phyloP scores from a whole-genome alignment of 164 flowering plant genomes.

The Stephania yunnanensis region DNA sequence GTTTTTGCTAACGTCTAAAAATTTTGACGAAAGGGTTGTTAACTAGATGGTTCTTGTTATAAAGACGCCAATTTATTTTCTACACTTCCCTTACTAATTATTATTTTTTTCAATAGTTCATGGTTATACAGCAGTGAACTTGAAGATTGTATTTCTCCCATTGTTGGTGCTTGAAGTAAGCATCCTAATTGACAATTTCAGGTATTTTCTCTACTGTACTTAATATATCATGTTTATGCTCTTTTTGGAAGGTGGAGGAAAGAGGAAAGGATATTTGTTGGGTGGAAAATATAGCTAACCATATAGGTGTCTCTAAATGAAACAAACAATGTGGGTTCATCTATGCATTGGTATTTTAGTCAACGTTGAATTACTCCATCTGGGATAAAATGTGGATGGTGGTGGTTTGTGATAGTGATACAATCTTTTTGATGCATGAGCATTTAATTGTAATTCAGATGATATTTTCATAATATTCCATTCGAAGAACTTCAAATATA shows the following conservation, averaged over 20 bases:
- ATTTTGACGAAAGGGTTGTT: background rate
- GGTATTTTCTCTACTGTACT: slow-evolving; percentile 33
- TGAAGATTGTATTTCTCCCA: slow-evolving; percentile 91
- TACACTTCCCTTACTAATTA: background rate
- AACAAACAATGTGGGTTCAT: background rate
- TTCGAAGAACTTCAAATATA: background rate
- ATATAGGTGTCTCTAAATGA: background rate
- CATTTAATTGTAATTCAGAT: too few species aligned
- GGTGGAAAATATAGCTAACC: background rate
- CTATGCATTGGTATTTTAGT: too few species aligned
- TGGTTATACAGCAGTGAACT: slow-evolving; percentile 46
- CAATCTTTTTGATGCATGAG: too few species aligned
- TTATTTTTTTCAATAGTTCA: slow-evolving; percentile 22
- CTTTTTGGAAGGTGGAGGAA: too few species aligned
- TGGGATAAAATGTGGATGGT: too few species aligned
- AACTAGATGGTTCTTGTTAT: background rate
- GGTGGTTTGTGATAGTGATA: too few species aligned
- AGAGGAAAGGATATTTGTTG: too few species aligned
- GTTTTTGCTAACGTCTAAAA: background rate
- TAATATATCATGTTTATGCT: background rate
- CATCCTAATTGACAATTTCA: slow-evolving; percentile 82
- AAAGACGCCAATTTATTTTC: background rate
- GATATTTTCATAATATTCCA: too few species aligned
- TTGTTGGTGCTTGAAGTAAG: slow-evolving; percentile 65
- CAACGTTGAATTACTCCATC: too few species aligned